These are phyloP conservation scores for Alternaria sp. DNA, from an alignment of 2,329 filamentous ascomycete species.

Conservation along the genomic window DNA sequence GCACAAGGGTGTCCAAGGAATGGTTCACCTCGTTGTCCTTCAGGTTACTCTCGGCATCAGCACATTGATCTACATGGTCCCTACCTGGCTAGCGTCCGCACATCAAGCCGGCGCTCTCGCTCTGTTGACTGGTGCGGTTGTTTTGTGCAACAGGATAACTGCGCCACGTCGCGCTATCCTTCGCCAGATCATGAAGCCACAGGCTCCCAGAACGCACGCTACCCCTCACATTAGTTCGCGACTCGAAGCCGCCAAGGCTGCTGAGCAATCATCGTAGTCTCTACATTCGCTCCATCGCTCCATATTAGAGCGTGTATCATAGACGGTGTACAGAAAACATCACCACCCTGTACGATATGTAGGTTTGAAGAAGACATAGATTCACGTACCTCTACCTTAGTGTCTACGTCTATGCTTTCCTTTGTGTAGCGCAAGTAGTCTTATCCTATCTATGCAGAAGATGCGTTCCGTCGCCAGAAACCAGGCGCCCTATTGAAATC, in stretches of 20 bases:
- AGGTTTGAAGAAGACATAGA: slow-evolving; percentile 1
- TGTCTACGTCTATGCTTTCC: background rate
- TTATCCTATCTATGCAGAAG: slow-evolving; percentile 1
- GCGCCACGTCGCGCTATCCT: slow-evolving; percentile 46
- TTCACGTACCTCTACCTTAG: background rate
- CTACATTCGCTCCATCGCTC: background rate
- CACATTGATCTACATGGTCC: slow-evolving; percentile 94
- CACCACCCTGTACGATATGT: slow-evolving; percentile 15
- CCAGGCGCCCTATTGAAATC: slow-evolving; percentile 1
- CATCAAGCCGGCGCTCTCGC: slow-evolving; percentile 93
- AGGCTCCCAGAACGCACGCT: slow-evolving; percentile 22
- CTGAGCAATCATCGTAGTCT: slow-evolving; percentile 26
- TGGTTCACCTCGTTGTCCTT: slow-evolving; percentile 82
- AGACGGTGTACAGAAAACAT: slow-evolving; percentile 6
- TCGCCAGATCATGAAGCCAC: slow-evolving; percentile 40
- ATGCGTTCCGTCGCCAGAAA: slow-evolving; percentile 3
- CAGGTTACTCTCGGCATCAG: slow-evolving; percentile 89
- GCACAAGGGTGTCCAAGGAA: slow-evolving; percentile 77
- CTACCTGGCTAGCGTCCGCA: slow-evolving; percentile 83
- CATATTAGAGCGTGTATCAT: background rate
- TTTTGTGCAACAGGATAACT: slow-evolving; percentile 71
- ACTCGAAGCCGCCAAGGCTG: slow-evolving; percentile 28
- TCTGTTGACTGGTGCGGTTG: slow-evolving; percentile 80
- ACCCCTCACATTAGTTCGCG: slow-evolving; percentile 33
- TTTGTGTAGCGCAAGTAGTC: background rate